Base-by-base conservation (phyloP, 2,329 filamentous ascomycete genomes). In the Lizonia empirigonia region DNA sequence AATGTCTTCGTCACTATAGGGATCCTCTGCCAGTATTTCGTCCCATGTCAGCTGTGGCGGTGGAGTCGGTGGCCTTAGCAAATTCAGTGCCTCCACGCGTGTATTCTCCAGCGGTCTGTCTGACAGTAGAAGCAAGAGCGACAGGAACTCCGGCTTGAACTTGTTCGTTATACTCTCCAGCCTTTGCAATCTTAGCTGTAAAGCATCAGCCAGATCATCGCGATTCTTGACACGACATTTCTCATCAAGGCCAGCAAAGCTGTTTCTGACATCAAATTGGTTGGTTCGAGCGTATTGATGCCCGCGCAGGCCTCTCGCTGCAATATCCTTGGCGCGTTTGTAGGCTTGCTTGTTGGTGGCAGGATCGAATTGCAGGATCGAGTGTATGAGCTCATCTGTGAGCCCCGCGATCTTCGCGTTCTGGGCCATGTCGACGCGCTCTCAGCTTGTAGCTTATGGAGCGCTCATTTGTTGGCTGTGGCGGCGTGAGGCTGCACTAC, bases 141-240 rank as follows among this genome's bases (percentile, higher is more conserved):
- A 86, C 12, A 97, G 76, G 12, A 89, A 80, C 62, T 97, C 94
- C 0, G 92, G 91, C 5, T 85, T 84, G 82, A 85, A 93, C 72
- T 85, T 85, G 34, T 80, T 80, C 27, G 74, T 77, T 12, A 74
- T 69, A 24, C 74, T 66, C 9, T 80, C 76, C 16, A 96, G 73
- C 53, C 85, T 82, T 30, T 81, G 75, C 12, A 91, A 71, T 27
- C 88, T 80, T 34, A 70, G 66, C 30, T 78, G 76, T 27, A 91
- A 75, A 5, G 85, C 86, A 68, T 92, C 86, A 10, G 91, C 90
- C 20, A 97, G 77, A 30, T 84, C 85, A 63, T 97, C 92, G 55
- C 89, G 85, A 65, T 89, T 87, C 38, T 90, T 81, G 45, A 97
- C 81, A 24, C 85, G 83, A 63, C 97, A 94, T 62, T 93, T 91